Conservation (phyloP, 1,139 yeast genomes). For the Geotrichum restrictum region DNA sequence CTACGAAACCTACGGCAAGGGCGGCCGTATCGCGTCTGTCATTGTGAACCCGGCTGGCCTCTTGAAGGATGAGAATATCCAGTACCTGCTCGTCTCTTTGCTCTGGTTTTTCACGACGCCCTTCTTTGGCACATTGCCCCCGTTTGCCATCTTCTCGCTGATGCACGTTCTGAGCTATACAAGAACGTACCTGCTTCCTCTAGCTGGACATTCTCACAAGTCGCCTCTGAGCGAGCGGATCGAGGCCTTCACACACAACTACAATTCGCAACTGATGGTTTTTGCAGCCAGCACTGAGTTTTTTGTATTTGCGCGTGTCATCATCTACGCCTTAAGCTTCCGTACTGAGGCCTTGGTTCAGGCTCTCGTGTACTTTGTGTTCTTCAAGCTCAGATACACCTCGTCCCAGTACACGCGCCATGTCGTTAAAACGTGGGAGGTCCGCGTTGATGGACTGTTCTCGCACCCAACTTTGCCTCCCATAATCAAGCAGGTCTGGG, state of each 20-base stretch:
- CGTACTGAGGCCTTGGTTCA: constrained; percentile 61
- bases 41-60: constrained; percentile 37
- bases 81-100: constrained; percentile 56
- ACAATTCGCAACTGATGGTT: constrained; percentile 68
- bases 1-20: constrained; percentile 47
- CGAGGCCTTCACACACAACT: constrained; percentile 53
- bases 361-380: constrained; percentile 55
- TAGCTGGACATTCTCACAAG: constrained; percentile 48
- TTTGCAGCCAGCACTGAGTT: constrained; percentile 72
- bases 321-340: constrained; percentile 57
- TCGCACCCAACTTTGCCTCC: constrained; percentile 58
- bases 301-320: constrained; percentile 43
- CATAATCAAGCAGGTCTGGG: constrained; percentile 57
- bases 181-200: constrained; percentile 65
- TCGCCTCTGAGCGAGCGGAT: constrained; percentile 45
- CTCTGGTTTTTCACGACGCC: constrained; percentile 55
- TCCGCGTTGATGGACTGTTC: constrained; percentile 62
- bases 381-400: constrained; percentile 75
- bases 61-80: constrained; percentile 61
- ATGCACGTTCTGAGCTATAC: constrained; percentile 70
- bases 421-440: constrained; percentile 66
- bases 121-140: constrained; percentile 54
- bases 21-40: constrained; percentile 20
- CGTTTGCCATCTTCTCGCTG: constrained; percentile 63
- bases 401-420: constrained; percentile 70